Base-by-base conservation (phyloP, 208 protist genomes). In the Vickermania ingenoplastis region DNA sequence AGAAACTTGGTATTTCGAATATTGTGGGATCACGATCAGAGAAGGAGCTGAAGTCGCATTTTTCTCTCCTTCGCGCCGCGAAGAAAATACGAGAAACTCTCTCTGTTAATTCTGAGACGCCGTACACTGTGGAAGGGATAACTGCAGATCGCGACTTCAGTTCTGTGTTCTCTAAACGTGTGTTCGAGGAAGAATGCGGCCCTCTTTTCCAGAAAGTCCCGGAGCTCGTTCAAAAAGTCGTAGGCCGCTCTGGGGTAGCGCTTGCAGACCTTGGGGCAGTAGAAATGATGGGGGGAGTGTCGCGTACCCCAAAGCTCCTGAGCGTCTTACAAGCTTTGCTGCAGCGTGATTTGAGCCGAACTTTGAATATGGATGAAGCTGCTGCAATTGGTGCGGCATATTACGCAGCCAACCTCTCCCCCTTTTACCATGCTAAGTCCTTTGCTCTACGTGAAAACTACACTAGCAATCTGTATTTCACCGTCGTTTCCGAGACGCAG, bases 321-420 rank as follows among this genome's bases (percentile, higher is more conserved):
- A 50, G 66, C 11, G 86, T 83, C 57, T 57, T 96, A 25, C 84
- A 80, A 17, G 48, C 41, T 11, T 56, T 75, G 1, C 58, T 86
- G 22, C 83, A 83, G 0, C 55, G 78, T 11, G 73, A 76, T 23
- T 77, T 92, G 23, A 79, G 92, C 53, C 74, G 86, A 26, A 96
- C 91, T 1, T 60, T 96, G 57, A 96, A 96, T 61, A 89, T 89
- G 70, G 91, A 96, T 56, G 91, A 96, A 66, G 79, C 87, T 49
- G 88, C 86, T 7, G 88, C 86, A 5, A 69, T 94, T 22, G 91
- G 91, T 50, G 86, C 91, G 1, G 83, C 68, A 23, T 95, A 93
- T 66, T 85, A 90, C 71, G 91, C 76, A 11, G 86, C 86, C 45
- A 75, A 78, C 28, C 60, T 94, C 2, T 87, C 84, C n/a, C 69